phyloP scores from a whole-genome alignment of 1,284 basidiomycete species.

The Leccinum fallax region DNA sequence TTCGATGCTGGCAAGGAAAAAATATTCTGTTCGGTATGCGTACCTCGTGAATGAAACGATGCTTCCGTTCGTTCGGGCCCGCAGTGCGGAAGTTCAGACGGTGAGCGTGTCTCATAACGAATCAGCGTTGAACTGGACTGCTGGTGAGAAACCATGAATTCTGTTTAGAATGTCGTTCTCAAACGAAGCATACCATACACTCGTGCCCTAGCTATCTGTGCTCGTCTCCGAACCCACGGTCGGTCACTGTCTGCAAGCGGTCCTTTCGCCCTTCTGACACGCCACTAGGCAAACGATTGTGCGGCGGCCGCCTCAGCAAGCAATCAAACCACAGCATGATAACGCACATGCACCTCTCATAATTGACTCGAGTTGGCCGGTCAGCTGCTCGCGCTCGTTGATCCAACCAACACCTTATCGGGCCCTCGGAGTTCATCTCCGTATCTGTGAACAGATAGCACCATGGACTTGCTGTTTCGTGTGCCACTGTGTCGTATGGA shows the following conservation, averaged over 20 bases:
- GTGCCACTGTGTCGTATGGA: neutral
- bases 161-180: neutral
- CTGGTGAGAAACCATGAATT: neutral
- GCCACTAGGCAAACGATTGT: neutral
- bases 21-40: neutral
- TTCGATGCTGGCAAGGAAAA: neutral
- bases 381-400: constrained; percentile 78
- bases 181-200: neutral
- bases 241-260: constrained; percentile 22
- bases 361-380: constrained; percentile 34
- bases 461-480: constrained; percentile 46
- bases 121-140: neutral
- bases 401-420: constrained; percentile 80
- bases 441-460: constrained; percentile 43
- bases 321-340: neutral
- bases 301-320: neutral
- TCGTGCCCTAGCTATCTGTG: neutral
- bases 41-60: neutral
- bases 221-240: neutral
- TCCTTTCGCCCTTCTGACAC: neutral
- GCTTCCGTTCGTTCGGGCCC: neutral
- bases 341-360: neutral
- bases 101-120: neutral
- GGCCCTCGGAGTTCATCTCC: constrained; percentile 59
- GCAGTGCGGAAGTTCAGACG: neutral